Conservation (phyloP, 2,329 filamentous ascomycete genomes). For the Fusarium multiceps region DNA sequence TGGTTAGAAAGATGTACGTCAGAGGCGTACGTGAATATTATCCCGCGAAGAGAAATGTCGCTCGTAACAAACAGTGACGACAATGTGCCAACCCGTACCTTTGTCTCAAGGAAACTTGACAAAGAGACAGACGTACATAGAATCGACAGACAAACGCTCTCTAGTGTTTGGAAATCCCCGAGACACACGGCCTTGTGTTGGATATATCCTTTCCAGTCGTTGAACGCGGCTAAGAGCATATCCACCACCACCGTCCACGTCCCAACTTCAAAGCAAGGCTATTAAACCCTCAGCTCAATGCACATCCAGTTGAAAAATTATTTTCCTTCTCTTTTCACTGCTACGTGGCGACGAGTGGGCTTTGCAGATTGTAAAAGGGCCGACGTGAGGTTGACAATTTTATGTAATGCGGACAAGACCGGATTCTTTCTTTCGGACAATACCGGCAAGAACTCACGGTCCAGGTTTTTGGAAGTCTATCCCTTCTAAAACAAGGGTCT, state of each 20-base stretch:
- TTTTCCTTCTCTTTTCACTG: background rate
- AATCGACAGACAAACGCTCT: background rate
- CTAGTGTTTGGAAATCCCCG: background rate
- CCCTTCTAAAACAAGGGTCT: slow-evolving; percentile 27
- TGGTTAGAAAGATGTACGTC: background rate
- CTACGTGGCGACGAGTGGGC: slow-evolving; percentile 55
- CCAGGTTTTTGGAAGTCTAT: background rate
- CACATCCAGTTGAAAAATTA: background rate
- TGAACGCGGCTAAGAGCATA: background rate
- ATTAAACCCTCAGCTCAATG: background rate
- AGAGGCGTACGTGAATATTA: background rate
- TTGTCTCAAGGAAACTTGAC: too few species aligned
- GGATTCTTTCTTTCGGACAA: slow-evolving; percentile 10
- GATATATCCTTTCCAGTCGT: background rate
- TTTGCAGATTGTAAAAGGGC: slow-evolving; percentile 56
- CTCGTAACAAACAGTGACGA: background rate
- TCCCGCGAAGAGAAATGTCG: background rate
- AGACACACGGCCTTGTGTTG: background rate
- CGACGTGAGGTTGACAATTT: slow-evolving; percentile 27
- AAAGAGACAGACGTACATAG: accelerated
- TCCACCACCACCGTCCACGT: background rate
- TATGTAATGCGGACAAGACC: slow-evolving; percentile 6
- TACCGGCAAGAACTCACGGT: slow-evolving; percentile 12
- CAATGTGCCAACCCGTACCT: background rate
- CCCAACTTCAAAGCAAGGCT: background rate